Evolutionary conservation across 306 rosid species (phyloP).

Genomic region (Hippophae gyantsensis): DNA sequence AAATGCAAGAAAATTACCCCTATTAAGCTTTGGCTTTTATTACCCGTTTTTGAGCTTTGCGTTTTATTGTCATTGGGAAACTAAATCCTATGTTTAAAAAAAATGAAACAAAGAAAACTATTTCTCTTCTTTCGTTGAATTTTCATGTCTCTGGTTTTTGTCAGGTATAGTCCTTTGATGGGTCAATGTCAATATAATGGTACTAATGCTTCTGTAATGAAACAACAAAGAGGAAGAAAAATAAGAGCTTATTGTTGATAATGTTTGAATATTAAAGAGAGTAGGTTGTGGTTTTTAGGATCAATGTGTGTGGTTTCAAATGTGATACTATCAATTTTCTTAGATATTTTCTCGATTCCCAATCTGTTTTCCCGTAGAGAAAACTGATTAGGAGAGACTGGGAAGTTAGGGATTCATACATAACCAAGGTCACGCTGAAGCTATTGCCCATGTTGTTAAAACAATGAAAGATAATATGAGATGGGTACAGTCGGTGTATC

Average conservation of each 20-base stretch:
- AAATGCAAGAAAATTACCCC: conserved; percentile 20
- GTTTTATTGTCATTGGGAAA: conserved; percentile 17
- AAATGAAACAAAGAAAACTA: too few relatives aligned
- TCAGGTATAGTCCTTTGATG: neutral
- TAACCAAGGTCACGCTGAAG: neutral
- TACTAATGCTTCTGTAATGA: conserved; percentile 13
- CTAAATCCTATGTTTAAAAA: conserved; percentile 19
- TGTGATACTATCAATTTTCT: conserved; percentile 3
- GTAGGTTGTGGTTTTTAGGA: conserved; percentile 11
- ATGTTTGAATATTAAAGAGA: conserved; percentile 12
- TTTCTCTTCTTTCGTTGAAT: neutral
- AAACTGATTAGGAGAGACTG: neutral
- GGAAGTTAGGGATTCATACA: too few relatives aligned
- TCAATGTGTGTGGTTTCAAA: conserved; percentile 32
- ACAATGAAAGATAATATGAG: too few relatives aligned
- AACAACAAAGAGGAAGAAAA: conserved; percentile 14
- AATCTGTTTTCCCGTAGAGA: neutral
- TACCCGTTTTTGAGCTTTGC: neutral
- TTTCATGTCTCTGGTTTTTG: conserved; percentile 3
- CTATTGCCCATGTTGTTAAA: neutral
- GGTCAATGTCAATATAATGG: conserved; percentile 10
- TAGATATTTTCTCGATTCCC: neutral
- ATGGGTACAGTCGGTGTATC: too few relatives aligned
- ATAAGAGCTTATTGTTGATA: neutral
- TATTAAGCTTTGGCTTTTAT: conserved; percentile 5